Base-by-base conservation (phyloP, 106 monocot species). In the Dioscorea dumetorum region DNA sequence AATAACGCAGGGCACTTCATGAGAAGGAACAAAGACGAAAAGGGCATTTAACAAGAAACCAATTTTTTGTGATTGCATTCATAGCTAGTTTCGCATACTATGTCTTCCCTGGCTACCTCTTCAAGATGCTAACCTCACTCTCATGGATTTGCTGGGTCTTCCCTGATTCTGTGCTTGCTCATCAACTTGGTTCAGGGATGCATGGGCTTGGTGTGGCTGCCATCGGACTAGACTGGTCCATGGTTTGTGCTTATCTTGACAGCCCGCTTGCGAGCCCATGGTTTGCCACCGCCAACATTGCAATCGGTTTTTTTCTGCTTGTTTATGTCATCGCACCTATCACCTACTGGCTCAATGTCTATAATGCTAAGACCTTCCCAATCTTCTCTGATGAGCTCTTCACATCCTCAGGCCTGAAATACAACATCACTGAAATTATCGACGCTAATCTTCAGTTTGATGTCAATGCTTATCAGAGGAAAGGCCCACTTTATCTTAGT, bases 401-500 rank as follows among this genome's bases (percentile, higher is more conserved):
- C 54, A 69, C 63, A 10, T 52, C 18, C 12, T 22, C 58, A 5
- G 82, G 77, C 8, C 69, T 67, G 7, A 33, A 15, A 17, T 82
- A 82, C 78, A 78, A 82, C 56, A 69, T 72, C 17, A 61, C 82
- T 8, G 33, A 22, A 64, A 88, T 94, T 20, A 73, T 94, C 0
- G 78, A 83, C 22, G 73, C 72, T 0, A 49, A 83, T 48, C 91
- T 94, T 63, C 80, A 87, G 22, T 69, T 94, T 0, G 91, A 94
- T 48, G 57, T 77, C 48, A 23, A 76, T 65, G 87, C 87, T 0
- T 94, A 94, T 24, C 75, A 85, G 72, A 83, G 79, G 77, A 72
- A 74, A 3, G 91, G 91, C 0, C 83, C 70, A 2, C 72, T 94
- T 18, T 85, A 91, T 72, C 63, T 94, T 19, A 94, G 94, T 70